Evolutionary conservation across 2,329 filamentous ascomycete species (phyloP), one percentile per base, ranked within the genome.

Genomic region (Cytospora piceicola): DNA sequence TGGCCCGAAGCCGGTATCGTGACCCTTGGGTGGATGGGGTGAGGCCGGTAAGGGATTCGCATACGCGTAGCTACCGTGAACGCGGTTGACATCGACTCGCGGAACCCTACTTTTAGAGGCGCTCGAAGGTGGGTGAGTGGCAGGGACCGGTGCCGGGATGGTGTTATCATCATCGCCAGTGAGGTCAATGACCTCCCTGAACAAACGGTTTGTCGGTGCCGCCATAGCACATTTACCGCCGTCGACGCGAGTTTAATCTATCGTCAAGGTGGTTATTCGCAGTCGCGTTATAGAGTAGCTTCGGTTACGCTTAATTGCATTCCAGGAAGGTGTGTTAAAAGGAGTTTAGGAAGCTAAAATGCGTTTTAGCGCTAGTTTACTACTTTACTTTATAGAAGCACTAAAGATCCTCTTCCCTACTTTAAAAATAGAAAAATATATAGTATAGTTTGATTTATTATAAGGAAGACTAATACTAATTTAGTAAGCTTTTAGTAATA

Each of bases 161-260:
- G 57, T 51, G 54, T 62, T 69, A 29, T 70, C 46, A 7, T 70
- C 70, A 4, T 72, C 72, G 51, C 64, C 68, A 9, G 72, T 72
- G 11, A 74, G 70, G 70, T 77, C 74, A 58, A 77, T 71, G 11
- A 74, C 65, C 66, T 74, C 52, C 6, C 27, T 30, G 1, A 27
- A 0, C 5, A 20, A 2, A 15, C 59, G 34, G 4, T 20, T 4
- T 1, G 32, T 14, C 2, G 55, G 51, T 27, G 29, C 52, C 46
- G 51, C 55, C 60, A 67, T 29, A n/a, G 27, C 46, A 58, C n/a
- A 15, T 4, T 9, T 46, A 12, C 22, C 29, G 34, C 32, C 12
- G 11, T 29, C 55, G 55, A 55, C 55, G 30, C 51, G 51, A 54
- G 39, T 34, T 56, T 63, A 53, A 32, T 24, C 46, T 42, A 58